phyloP scores from a whole-genome alignment of 306 rosid species.

The Astragalus glycyphyllos region DNA sequence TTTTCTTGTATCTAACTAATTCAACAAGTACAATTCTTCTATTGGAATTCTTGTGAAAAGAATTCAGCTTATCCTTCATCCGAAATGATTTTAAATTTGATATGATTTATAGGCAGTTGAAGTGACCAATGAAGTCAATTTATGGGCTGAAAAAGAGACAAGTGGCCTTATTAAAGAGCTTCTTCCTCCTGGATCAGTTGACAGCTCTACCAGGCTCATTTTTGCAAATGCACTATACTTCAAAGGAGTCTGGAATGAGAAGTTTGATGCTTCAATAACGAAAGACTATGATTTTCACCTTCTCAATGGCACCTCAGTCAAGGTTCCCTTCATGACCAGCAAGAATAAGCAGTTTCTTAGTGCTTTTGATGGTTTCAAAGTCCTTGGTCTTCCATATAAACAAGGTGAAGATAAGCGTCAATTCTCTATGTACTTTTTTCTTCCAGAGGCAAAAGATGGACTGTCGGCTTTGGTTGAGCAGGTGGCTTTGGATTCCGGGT shows the following conservation, averaged over 20 bases:
- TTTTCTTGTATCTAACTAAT: background rate
- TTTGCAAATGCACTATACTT: constrained; percentile 81
- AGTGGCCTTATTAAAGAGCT: constrained; percentile 68
- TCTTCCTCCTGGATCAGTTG: constrained; percentile 67
- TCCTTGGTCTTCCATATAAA: constrained; percentile 70
- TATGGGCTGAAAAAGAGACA: constrained; percentile 80
- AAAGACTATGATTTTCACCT: constrained; percentile 68
- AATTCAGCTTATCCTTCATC: constrained; percentile 4
- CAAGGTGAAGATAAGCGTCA: constrained; percentile 66
- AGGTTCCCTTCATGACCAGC: constrained; percentile 82
- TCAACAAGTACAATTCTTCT: background rate
- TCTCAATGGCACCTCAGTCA: constrained; percentile 58
- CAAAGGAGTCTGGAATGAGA: constrained; percentile 75
- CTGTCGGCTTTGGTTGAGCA: constrained; percentile 66
- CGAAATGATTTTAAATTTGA: constrained; percentile 4
- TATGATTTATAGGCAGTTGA: constrained; percentile 60
- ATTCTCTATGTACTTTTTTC: constrained; percentile 74
- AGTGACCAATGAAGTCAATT: constrained; percentile 66
- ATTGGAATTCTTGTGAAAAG: background rate
- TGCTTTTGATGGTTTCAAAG: constrained; percentile 68
- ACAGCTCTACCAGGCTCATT: constrained; percentile 60
- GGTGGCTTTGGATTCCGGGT: constrained; percentile 57
- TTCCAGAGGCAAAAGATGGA: constrained; percentile 76
- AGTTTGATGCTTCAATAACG: constrained; percentile 66
- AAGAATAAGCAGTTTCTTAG: constrained; percentile 51